Conservation (phyloP, 1,284 basidiomycete genomes). For the Mycena citricolor region DNA sequence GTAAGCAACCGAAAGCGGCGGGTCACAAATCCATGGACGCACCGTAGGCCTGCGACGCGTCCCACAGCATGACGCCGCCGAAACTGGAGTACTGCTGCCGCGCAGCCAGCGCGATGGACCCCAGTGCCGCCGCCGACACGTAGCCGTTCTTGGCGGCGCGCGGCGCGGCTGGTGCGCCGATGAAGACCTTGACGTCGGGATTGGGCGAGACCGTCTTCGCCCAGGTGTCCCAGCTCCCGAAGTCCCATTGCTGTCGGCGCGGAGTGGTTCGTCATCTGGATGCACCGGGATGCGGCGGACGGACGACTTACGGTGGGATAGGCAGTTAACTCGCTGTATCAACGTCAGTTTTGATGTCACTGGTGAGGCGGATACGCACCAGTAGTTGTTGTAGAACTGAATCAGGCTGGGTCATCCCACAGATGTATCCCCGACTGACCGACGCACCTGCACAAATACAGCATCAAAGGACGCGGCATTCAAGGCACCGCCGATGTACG, state of each 20-base stretch:
- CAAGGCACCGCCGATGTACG: conserved; percentile 51
- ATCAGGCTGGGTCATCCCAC: background rate
- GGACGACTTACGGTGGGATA: conserved; percentile 37
- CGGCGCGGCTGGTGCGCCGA: conserved; percentile 44
- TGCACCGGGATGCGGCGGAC: too few species aligned
- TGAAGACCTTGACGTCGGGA: conserved; percentile 58
- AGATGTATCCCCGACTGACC: background rate
- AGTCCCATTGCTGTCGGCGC: conserved; percentile 46
- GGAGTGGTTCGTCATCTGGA: too few species aligned
- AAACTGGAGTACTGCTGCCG: conserved; percentile 57
- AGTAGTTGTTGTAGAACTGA: conserved; percentile 41
- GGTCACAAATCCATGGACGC: conserved; percentile 13
- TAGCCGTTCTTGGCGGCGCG: conserved; percentile 49
- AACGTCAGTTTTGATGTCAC: conserved; percentile 39
- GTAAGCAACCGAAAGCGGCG: background rate
- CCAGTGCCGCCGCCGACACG: conserved; percentile 46
- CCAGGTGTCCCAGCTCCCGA: conserved; percentile 59
- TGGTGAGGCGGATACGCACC: background rate
- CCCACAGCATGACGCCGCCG: conserved; percentile 65
- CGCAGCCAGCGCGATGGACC: conserved; percentile 43
- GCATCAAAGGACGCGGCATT: conserved; percentile 60
- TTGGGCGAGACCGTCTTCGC: conserved; percentile 59
- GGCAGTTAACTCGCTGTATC: conserved; percentile 47
- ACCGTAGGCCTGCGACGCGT: conserved; percentile 61
- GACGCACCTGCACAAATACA: conserved; percentile 53